Conservation (phyloP, 495 filamentous ascomycete species). For the Neurospora hispaniola region DNA sequence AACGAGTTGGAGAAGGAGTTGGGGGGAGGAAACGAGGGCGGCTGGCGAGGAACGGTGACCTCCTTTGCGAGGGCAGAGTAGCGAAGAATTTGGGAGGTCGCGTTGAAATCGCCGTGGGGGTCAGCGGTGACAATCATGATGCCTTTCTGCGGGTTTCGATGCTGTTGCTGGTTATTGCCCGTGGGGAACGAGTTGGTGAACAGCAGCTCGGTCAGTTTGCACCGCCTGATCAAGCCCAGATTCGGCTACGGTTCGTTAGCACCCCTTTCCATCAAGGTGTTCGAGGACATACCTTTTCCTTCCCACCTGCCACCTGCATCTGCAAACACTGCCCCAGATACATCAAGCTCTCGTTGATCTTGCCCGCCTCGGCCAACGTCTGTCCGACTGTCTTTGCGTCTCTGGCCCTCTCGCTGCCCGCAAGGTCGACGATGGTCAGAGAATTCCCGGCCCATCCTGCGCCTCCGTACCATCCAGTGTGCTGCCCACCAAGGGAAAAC, state of each 20-base stretch:
- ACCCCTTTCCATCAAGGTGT: background rate
- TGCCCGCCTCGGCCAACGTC: slow-evolving; percentile 88
- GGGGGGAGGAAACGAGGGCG: slow-evolving; percentile 14
- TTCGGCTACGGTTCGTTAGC: slow-evolving; percentile 44
- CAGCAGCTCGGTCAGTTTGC: slow-evolving; percentile 90
- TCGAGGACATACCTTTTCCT: slow-evolving; percentile 51
- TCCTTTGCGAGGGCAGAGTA: slow-evolving; percentile 92
- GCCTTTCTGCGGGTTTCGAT: slow-evolving; percentile 63
- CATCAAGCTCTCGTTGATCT: slow-evolving; percentile 97
- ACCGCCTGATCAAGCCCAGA: slow-evolving; percentile 85
- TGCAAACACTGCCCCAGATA: slow-evolving; percentile 95
- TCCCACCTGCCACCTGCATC: slow-evolving; percentile 72
- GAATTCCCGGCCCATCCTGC: slow-evolving; percentile 65
- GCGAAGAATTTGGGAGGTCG: slow-evolving; percentile 88
- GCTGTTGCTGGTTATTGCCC: slow-evolving; percentile 29
- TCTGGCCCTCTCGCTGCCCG: slow-evolving; percentile 85
- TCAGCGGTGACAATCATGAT: slow-evolving; percentile 97
- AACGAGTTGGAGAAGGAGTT: slow-evolving; percentile 25
- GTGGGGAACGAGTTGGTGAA: slow-evolving; percentile 93
- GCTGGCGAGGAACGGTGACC: slow-evolving; percentile 71
- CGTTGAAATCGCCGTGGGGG: slow-evolving; percentile 88
- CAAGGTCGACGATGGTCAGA: slow-evolving; percentile 85
- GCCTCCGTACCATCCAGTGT: slow-evolving; percentile 26
- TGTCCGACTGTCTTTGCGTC: slow-evolving; percentile 89
- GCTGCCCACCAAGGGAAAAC: slow-evolving; percentile 33